Conservation (phyloP, 805 yeast genomes). For the Starmerella apis region DNA sequence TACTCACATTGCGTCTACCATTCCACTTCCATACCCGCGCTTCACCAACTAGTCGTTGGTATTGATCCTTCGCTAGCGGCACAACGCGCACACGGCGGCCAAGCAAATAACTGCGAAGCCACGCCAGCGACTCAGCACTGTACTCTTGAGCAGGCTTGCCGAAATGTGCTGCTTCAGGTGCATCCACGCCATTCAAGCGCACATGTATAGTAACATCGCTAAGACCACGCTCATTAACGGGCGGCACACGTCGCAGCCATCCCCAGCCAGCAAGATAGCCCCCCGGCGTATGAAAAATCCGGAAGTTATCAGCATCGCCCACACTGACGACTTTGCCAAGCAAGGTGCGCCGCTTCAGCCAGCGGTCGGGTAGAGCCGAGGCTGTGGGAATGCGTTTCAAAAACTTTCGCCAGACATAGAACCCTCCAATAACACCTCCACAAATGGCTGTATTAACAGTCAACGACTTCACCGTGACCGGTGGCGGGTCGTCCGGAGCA, state of each 20-base stretch:
- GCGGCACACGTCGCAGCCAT: conserved; percentile 66
- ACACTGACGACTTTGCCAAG: conserved; percentile 77
- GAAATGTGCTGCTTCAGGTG: conserved; percentile 91
- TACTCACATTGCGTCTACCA: conserved; percentile 70
- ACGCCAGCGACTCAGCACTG: conserved; percentile 69
- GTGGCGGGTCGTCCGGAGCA: conserved; percentile 17
- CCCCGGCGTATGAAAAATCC: conserved; percentile 88
- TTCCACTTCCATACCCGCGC: conserved; percentile 52
- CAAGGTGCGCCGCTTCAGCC: conserved; percentile 39
- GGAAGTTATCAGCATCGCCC: conserved; percentile 93
- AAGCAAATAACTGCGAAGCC: conserved; percentile 58
- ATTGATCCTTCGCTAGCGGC: conserved; percentile 78
- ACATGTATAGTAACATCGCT: conserved; percentile 66
- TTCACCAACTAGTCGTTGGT: conserved; percentile 75
- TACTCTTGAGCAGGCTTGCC: conserved; percentile 88
- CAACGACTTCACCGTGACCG: conserved; percentile 13
- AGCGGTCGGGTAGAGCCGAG: conserved; percentile 40
- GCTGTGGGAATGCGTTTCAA: conserved; percentile 45
- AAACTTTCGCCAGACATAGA: conserved; percentile 37
- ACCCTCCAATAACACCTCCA: conserved; percentile 36
- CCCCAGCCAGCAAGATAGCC: conserved; percentile 88
- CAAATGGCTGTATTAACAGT: conserved; percentile 18
- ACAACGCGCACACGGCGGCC: conserved; percentile 63
- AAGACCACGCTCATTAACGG: conserved; percentile 36
- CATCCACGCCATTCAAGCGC: conserved; percentile 87